These are phyloP conservation scores for Pseudisothecium myosuroides DNA, from an alignment of 225 moss, liverwort and hornwort genomes.

Conservation along the genomic window DNA sequence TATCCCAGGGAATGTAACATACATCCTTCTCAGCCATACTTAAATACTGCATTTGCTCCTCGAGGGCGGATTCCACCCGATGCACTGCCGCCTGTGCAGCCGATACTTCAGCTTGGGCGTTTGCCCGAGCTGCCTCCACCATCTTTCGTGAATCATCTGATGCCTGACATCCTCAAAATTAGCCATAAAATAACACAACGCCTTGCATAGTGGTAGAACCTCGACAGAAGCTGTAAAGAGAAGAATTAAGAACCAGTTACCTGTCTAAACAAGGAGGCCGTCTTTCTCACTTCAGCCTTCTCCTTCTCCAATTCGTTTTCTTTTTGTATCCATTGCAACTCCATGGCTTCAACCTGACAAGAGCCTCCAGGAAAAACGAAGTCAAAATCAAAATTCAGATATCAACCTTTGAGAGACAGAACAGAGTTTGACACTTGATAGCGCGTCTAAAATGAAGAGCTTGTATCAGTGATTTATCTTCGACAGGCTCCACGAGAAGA, in stretches of 20 bases:
- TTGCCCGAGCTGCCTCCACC: slow-evolving; percentile 59
- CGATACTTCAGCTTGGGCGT: slow-evolving; percentile 43
- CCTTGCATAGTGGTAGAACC: neutral
- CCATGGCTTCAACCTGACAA: slow-evolving; percentile 57
- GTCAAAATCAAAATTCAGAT: slow-evolving; percentile 1
- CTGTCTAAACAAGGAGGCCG: slow-evolving; percentile 53
- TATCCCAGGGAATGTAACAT: neutral
- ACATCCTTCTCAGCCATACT: slow-evolving; percentile 51
- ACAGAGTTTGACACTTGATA: neutral
- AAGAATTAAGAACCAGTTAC: neutral
- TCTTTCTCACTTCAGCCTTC: slow-evolving; percentile 46
- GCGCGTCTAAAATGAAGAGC: neutral
- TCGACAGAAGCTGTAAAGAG: neutral
- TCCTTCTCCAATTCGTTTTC: slow-evolving; percentile 60
- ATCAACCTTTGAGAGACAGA: neutral
- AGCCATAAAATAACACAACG: neutral
- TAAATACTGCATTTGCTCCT: slow-evolving; percentile 49
- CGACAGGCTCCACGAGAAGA: neutral
- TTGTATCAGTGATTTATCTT: neutral
- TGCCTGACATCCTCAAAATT: slow-evolving; percentile 28
- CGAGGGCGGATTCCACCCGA: slow-evolving; percentile 49
- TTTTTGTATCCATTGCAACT: slow-evolving; percentile 42
- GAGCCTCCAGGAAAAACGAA: slow-evolving; percentile 7
- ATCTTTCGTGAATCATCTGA: slow-evolving; percentile 61
- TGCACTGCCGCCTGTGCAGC: slow-evolving; percentile 46